Evolutionary conservation across 306 rosid genomes (phyloP).

Genomic region (cucumber (Cucumis sativus)): DNA sequence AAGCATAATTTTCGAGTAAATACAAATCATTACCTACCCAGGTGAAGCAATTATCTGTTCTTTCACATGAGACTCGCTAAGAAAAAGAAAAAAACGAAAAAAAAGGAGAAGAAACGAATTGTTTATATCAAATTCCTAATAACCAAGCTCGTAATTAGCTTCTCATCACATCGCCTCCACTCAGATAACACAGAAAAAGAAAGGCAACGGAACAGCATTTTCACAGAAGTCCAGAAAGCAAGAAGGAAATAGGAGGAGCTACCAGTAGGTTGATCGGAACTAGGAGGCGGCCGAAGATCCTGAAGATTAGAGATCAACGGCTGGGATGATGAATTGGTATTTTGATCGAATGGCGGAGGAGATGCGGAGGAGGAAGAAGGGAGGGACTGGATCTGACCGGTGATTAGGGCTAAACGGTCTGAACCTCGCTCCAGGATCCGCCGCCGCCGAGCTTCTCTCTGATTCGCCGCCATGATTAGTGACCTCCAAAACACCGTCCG

Average conservation of each 20-base stretch:
- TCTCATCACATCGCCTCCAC: background rate
- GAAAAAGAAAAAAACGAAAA: background rate
- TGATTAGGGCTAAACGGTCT: conserved; percentile 65
- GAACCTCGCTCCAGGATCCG: conserved; percentile 60
- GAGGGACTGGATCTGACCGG: conserved; percentile 45
- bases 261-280: conserved; percentile 23
- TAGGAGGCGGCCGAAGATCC: conserved; percentile 8
- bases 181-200: background rate
- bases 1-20: background rate
- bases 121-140: background rate
- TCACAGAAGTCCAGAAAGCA: background rate
- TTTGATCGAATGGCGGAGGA: conserved; percentile 3
- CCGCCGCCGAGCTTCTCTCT: conserved; percentile 50
- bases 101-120: background rate
- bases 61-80: too few species aligned
- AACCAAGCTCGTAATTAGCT: background rate
- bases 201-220: background rate
- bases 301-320: conserved; percentile 15
- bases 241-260: conserved; percentile 3
- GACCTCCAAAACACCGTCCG: background rate
- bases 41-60: background rate
- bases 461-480: conserved; percentile 36
- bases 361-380: conserved; percentile 4
- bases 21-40: background rate
- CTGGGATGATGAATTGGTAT: conserved; percentile 10